These are phyloP conservation scores for Cyclanthera cordifolia DNA, from an alignment of 306 rosid genomes.

Conservation along the genomic window DNA sequence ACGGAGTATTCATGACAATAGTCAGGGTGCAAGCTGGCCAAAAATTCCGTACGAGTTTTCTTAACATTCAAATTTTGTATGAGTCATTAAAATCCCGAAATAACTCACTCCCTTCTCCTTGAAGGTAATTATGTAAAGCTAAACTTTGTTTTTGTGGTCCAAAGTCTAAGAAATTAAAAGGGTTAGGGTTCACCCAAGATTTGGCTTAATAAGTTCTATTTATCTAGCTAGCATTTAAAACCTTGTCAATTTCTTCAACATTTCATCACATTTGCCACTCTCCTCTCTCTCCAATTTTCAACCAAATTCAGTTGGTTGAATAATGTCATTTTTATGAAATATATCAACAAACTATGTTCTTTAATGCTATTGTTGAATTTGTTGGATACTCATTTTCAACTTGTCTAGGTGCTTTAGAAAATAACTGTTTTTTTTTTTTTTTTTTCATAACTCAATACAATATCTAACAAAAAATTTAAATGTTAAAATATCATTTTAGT, in stretches of 20 bases:
- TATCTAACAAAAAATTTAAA: no score
- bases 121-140: no score
- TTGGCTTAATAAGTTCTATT: neutral
- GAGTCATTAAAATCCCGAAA: neutral
- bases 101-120: constrained; percentile 6
- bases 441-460: no score
- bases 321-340: neutral
- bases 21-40: no score
- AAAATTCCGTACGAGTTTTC: neutral
- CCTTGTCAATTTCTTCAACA: neutral
- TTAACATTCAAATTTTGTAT: neutral
- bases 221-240: neutral
- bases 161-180: neutral
- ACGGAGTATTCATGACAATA: no score
- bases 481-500: no score
- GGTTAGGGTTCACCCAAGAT: neutral
- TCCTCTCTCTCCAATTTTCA: neutral
- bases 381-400: neutral
- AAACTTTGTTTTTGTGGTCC: neutral
- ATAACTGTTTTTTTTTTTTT: no score
- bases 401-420: neutral
- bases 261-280: neutral
- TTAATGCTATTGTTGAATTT: neutral
- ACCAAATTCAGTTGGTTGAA: neutral
- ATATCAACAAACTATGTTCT: neutral